Base-by-base conservation (phyloP, 176 grass and related monocot genomes). In the Phyllostachys edulis region DNA sequence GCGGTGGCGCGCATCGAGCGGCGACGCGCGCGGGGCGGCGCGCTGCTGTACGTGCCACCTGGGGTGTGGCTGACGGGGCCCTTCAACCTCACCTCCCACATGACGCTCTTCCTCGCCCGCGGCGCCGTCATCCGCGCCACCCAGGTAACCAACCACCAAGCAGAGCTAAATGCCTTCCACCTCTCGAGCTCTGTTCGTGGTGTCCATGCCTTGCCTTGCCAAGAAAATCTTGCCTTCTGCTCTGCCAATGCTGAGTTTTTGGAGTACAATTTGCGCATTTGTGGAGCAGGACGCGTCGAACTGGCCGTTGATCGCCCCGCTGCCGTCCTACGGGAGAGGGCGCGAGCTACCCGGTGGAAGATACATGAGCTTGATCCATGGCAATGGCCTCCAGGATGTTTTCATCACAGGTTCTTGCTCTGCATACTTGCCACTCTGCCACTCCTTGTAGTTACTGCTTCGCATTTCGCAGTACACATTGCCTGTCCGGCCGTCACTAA, bases 261-360 rank as follows among this genome's bases (percentile, higher is more conserved):
- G 38, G 38, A 39, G 38, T 7, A 32, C 61, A 24, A 37, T 15
- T 41, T 80, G 47, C 9, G 32, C 62, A 20, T 78, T 37, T 34
- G 17, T 85, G 67, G 80, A 82, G 63, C 78, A 97, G 94, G 89
- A 91, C 52, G 90, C 82, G 4, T 65, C 64, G 37, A 91, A 56
- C 81, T 97, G 94, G 94, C 89, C 94, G 21, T 80, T 97, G 81
- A 73, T 97, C 41, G 81, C 90, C 80, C 91, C 89, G 75, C 45
- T 91, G 88, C 94, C 94, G 57, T 93, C 94, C 37, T 97, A 97
- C 81, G 94, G 94, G 32, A 89, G 94, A 91, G 94, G 91, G 0
- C 83, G 94, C 17, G 91, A 93, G 81, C 80, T 93, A 29, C 94
- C 94, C 0, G 94, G 94, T 1, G 89, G 94, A 54, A 89, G 94